Conservation (phyloP, 2,329 filamentous ascomycete species). For the Xylariaceae sp. region DNA sequence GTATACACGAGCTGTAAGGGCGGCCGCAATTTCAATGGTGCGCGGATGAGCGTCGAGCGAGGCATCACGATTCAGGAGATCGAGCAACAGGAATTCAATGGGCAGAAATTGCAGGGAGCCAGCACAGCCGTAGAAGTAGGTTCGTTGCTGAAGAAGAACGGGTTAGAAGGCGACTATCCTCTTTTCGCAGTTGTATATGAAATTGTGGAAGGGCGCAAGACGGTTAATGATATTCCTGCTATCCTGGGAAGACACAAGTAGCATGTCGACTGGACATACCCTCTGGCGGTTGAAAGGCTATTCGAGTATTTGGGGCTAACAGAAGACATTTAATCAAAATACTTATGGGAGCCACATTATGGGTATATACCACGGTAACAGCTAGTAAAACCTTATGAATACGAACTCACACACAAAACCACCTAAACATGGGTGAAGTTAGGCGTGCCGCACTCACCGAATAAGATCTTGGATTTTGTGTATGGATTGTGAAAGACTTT, state of each 20-base stretch:
- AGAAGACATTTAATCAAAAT: too few relatives aligned
- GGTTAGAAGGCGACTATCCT: conserved; percentile 78
- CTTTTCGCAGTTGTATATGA: conserved; percentile 86
- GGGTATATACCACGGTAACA: too few relatives aligned
- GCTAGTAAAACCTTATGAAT: too few relatives aligned
- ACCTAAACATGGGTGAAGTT: too few relatives aligned
- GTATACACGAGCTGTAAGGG: conserved; percentile 91
- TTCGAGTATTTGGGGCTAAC: too few relatives aligned
- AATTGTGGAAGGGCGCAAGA: conserved; percentile 71
- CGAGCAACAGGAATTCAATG: conserved; percentile 85
- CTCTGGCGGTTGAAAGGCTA: too few relatives aligned
- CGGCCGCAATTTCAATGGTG: conserved; percentile 91
- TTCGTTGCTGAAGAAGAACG: conserved; percentile 75
- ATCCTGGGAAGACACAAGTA: conserved; percentile 43
- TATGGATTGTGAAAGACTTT: too few relatives aligned
- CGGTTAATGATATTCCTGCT: conserved; percentile 75
- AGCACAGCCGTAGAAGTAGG: conserved; percentile 90
- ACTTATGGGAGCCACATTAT: too few relatives aligned
- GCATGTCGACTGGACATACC: too few relatives aligned
- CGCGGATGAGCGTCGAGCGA: conserved; percentile 79
- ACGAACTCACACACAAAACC: too few relatives aligned
- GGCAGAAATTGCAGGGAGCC: conserved; percentile 96
- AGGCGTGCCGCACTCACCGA: too few relatives aligned
- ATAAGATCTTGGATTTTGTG: too few relatives aligned
- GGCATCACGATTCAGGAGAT: conserved; percentile 80